A percentile compares a stretch with the other conserved stretches of the same genome.
phyloP scores from a whole-genome alignment of 495 filamentous ascomycete genomes.

The Penicillium turbatum region DNA sequence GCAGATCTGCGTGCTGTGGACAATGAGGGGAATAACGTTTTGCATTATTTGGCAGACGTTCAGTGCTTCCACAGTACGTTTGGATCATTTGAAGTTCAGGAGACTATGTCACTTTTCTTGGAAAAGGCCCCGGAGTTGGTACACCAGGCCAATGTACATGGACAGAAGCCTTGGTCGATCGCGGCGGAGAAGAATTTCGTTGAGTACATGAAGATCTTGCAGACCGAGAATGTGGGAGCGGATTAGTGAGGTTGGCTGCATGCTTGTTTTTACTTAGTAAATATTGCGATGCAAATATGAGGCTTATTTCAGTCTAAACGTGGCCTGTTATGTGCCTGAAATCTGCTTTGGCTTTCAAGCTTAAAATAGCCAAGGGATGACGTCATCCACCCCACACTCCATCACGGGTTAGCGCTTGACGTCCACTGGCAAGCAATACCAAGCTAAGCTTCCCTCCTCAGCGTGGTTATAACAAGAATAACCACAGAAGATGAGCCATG shows the following conservation, averaged over 20 bases:
- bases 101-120: conserved; percentile 13
- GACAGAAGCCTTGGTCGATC: conserved; percentile 12
- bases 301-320: too few relatives aligned
- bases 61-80: neutral
- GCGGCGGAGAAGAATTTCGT: neutral
- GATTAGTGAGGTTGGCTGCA: neutral
- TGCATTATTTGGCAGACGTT: conserved; percentile 19
- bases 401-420: neutral
- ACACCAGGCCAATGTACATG: conserved; percentile 3
- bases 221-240: neutral
- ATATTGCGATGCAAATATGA: too few relatives aligned
- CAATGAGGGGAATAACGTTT: conserved; percentile 19
- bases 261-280: neutral
- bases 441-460: conserved; percentile 4
- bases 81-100: neutral
- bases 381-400: conserved; percentile 6
- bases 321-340: too few relatives aligned
- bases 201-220: neutral
- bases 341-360: neutral
- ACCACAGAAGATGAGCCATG: conserved; percentile 19
- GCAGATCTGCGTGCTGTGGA: conserved; percentile 21
- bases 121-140: conserved; percentile 12
- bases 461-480: neutral
- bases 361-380: conserved; percentile 4
- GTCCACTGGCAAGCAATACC: conserved; percentile 1